Percentiles rank a stretch among this genome's conserved stretches.
Conservation (phyloP, 2,329 filamentous ascomycete species). For the Colletotrichum tropicale region DNA sequence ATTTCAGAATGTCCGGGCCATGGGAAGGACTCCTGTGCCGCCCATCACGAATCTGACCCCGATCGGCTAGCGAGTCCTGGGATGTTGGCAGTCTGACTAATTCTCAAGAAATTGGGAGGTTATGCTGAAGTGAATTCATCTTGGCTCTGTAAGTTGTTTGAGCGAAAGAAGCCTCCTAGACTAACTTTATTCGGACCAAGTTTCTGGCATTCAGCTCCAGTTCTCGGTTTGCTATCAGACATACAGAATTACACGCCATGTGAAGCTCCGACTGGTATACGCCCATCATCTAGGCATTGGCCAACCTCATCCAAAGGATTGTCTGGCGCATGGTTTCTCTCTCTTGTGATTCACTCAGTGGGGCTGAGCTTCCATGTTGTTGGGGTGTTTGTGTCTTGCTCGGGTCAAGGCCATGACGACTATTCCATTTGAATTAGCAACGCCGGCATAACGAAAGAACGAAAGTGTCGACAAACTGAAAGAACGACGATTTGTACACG, state of each 20-base stretch:
- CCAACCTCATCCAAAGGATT: not conserved
- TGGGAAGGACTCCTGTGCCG: not conserved
- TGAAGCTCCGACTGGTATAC: not conserved
- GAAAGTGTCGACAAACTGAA: not conserved
- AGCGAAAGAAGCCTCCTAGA: rapidly evolving
- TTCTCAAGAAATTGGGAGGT: not conserved
- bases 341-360: not conserved
- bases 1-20: rapidly evolving
- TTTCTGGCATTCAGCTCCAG: not conserved
- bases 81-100: not conserved
- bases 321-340: not conserved
- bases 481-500: not conserved
- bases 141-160: not conserved
- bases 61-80: not conserved
- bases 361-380: not conserved
- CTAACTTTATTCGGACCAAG: not conserved
- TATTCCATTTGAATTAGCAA: not conserved
- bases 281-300: not conserved
- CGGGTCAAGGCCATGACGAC: not conserved
- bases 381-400: not conserved
- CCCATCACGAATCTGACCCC: not conserved
- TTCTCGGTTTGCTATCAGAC: not conserved
- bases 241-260: not conserved
- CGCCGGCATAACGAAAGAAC: not conserved
- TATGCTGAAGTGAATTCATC: not conserved